Base-by-base conservation (phyloP, 768 basidiomycete genomes). In the Porphyrellus cyaneotinctus region DNA sequence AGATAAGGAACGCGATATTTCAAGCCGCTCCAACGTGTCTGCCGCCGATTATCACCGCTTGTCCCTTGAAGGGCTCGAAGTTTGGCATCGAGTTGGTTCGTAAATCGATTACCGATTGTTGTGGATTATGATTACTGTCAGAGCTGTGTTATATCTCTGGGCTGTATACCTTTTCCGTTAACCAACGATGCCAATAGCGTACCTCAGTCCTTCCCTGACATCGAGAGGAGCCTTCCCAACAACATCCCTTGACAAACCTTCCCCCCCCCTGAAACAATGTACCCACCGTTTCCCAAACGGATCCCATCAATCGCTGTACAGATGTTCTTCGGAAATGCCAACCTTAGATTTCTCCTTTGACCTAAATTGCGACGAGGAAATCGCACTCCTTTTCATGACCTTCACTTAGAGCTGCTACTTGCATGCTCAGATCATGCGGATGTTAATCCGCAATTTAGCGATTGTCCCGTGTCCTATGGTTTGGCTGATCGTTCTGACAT, bases 21-120 rank as follows among this genome's bases (percentile, higher is more conserved):
- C 71, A 77, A 26, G 61, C 64, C 1, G 72, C 75, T 8, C 84
- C 87, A 7, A 74, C 82, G 4, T 89, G 86, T 62, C 68, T 89
- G 43, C 80, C 83, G 0, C 82, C 85, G 0, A 80, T 89, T 44
- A 64, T 88, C 53, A 84, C 85, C 4, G 64, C 66, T 18, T 69
- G 60, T 74, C 80, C 52, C 64, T 74, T 18, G 63, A 71, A 51
- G 75, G 81, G 78, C 70, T 74, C 75, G 0, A 68, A 72, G 2
- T 79, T 81, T 59, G 87, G 87, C 0, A 73, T 87, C 11, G 79
- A 82, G 23, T 67, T 74, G 23, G 67, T 86, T 22, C 75, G 84
- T 61, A 65, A 68, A 61, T 85, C 80, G 58, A 84, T 89, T 18
- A 66, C 70, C 11, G 77, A 83, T 35, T 84, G 79, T 15, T 87